Conservation (phyloP, 257 asterid species). For the Solanum sejunctum region DNA sequence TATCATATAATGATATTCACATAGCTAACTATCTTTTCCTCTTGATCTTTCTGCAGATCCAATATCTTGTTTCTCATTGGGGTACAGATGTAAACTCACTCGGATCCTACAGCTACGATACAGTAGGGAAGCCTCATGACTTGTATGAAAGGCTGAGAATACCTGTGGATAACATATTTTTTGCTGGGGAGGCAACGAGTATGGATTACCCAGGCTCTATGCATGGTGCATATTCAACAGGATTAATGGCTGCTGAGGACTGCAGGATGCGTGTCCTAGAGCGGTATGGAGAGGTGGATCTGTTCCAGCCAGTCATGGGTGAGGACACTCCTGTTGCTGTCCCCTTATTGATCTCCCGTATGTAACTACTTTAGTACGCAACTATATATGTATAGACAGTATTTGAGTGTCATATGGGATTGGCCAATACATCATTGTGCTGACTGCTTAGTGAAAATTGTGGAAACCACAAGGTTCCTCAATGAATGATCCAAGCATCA, state of each 20-base stretch:
- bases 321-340: conserved; percentile 46
- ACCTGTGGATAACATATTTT: conserved; percentile 79
- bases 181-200: conserved; percentile 92
- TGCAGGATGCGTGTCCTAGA: conserved; percentile 87
- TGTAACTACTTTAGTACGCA: conserved; percentile 10
- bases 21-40: neutral
- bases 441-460: conserved; percentile 44
- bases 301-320: conserved; percentile 63
- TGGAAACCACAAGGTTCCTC: conserved; percentile 21
- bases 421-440: conserved; percentile 3
- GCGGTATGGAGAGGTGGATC: conserved; percentile 69
- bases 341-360: conserved; percentile 64
- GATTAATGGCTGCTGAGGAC: conserved; percentile 81
- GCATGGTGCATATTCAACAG: conserved; percentile 86
- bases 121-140: conserved; percentile 69
- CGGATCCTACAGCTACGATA: conserved; percentile 84
- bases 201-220: conserved; percentile 74
- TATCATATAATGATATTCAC: neutral
- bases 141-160: conserved; percentile 65
- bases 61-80: conserved; percentile 81
- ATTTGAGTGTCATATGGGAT: neutral
- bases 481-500: conserved; percentile 47
- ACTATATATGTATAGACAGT: neutral
- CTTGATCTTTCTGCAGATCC: conserved; percentile 39
- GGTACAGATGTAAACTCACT: conserved; percentile 58